Percentiles rank a stretch among this genome's conserved stretches.
These are phyloP conservation scores for Glycine soja DNA, from an alignment of 306 rosid species.

Conservation along the genomic window DNA sequence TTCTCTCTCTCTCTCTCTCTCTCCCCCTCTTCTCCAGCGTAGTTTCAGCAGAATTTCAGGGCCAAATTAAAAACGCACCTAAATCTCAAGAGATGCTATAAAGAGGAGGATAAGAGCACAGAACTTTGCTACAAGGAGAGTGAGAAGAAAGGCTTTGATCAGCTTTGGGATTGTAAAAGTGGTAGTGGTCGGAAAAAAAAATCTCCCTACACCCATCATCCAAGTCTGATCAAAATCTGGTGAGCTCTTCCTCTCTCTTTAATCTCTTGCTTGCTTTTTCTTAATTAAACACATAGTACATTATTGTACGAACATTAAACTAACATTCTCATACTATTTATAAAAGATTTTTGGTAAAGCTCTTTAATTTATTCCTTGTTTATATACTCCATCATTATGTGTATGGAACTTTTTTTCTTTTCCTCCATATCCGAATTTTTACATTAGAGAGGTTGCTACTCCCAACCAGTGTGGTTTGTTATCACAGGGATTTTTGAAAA, in stretches of 20 bases:
- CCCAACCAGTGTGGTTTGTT: neutral
- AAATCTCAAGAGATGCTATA: neutral
- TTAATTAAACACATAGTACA: slow-evolving; percentile 22
- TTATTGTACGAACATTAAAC: neutral
- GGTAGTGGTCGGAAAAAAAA: neutral
- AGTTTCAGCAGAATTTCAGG: slow-evolving; percentile 13
- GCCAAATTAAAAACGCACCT: neutral
- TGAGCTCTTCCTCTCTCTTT: slow-evolving; percentile 2
- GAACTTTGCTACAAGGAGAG: neutral
- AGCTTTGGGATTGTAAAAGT: neutral
- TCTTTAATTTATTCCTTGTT: neutral
- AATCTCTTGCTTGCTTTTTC: neutral
- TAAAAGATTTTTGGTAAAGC: neutral
- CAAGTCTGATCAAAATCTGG: slow-evolving; percentile 47
- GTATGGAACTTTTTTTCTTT: too few species aligned
- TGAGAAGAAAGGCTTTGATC: neutral
- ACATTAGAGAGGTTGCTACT: neutral
- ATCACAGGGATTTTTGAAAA: neutral
- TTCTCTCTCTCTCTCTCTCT: slow-evolving; percentile 17
- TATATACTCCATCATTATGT: too few species aligned
- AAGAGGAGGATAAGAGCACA: neutral
- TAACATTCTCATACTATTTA: slow-evolving; percentile 1
- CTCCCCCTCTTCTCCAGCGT: slow-evolving; percentile 7
- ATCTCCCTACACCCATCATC: slow-evolving; percentile 24
- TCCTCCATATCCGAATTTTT: too few species aligned